Evolutionary conservation across 331 rosid genomes (phyloP), one percentile per base, ranked within the genome.

Genomic region (Prunus yedoensis): DNA sequence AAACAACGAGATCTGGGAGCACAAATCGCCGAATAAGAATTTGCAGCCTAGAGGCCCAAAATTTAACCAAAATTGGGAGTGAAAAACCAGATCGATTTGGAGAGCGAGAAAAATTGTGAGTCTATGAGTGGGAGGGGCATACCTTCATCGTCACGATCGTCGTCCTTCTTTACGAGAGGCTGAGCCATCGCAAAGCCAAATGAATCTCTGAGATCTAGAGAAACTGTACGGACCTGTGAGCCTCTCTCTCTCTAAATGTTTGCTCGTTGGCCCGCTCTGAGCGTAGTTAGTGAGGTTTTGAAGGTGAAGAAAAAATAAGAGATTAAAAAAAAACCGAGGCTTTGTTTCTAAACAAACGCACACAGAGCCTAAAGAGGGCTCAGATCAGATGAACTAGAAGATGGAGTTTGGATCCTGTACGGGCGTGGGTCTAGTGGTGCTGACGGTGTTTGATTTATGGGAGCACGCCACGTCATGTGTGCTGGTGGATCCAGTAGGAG

Each of bases 81-180:
- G 14, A 35, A 49, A 70, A 28, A 61, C 63, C 61, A 81, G 78
- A 84, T 86, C 85, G 87, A 87, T 82, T 66, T 38, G 10, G 53
- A 52, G 23, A 27, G 52, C 66, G 20, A 58, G 18, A 66, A 74
- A 69, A 38, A 50, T 21, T 45, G 18, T 74, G 14, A 10, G 58
- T 63, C 16, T 56, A 28, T 11, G 59, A 81, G 62, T 14, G 74
- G 13, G 62, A 45, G 4, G 56, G 46, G n/a, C 78, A 53, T 64
- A 95, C 99, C 97, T 92, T 95, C 99, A 68, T 95, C 97, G 83
- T 95, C 99, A 15, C 96, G 97, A 84, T 95, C 99, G 78, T 95
- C 97, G 88, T 95, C 99, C 78, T 95, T 95, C 97, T 95, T 95
- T 61, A 87, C 88, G 49, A 92, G 88, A 13, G 97, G 89, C 83